phyloP scores from a whole-genome alignment of 345 rosid species.

The Corymbia maculata region DNA sequence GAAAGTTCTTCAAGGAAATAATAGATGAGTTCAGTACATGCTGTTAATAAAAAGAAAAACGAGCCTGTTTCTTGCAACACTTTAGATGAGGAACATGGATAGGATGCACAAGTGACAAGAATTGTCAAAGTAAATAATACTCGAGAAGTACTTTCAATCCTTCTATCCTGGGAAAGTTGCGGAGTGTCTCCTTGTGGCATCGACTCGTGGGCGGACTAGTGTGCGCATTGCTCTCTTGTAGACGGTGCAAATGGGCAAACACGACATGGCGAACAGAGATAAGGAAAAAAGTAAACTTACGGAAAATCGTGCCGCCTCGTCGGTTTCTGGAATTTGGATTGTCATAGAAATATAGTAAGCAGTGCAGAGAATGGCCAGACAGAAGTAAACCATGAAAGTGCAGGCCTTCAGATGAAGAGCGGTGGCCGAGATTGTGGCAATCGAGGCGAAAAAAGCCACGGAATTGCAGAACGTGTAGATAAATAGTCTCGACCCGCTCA shows the following conservation, averaged over 20 bases:
- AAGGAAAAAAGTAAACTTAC: fast-evolving
- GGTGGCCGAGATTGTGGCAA: fast-evolving
- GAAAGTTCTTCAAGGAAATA: not conserved
- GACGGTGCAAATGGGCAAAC: fast-evolving
- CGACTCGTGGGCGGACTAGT: fast-evolving
- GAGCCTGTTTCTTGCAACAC: not conserved
- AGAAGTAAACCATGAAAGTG: fast-evolving
- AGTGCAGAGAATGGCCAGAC: fast-evolving
- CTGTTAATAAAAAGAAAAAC: not conserved
- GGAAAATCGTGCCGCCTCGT: fast-evolving
- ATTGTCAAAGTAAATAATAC: not conserved
- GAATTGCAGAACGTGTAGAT: fast-evolving
- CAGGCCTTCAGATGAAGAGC: fast-evolving
- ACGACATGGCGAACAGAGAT: fast-evolving
- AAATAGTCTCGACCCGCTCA: not conserved
- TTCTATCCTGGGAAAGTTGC: not conserved
- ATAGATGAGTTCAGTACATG: not conserved
- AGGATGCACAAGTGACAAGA: not conserved
- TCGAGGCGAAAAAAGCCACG: fast-evolving
- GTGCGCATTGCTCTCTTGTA: not conserved
- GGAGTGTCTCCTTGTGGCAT: not conserved
- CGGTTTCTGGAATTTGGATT: not conserved
- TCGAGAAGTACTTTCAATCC: not conserved
- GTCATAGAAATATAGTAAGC: fast-evolving
- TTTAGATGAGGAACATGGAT: not conserved